Conservation (phyloP, 805 yeast species). For the Metschnikowia gelsemii region DNA sequence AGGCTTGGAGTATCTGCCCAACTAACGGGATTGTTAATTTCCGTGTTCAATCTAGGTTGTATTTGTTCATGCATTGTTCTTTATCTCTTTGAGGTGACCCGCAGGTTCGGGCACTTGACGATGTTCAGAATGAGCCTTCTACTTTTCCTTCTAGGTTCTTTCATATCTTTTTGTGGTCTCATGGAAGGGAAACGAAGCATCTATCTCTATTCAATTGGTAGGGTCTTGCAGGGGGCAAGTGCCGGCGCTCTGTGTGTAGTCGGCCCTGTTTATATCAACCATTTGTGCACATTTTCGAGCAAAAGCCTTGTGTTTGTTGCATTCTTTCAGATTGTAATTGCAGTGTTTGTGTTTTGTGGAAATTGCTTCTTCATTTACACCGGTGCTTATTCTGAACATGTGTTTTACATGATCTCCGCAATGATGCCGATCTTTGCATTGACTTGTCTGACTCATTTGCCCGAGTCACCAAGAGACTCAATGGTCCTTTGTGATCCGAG, state of each 20-base stretch:
- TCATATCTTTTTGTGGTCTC: slow-evolving; percentile 2
- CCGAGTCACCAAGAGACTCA: slow-evolving; percentile 9
- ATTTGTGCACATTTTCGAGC: slow-evolving; percentile 11
- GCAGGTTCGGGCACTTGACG: slow-evolving; percentile 8
- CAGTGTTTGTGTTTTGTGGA: slow-evolving; percentile 7
- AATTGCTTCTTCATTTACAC: slow-evolving; percentile 9
- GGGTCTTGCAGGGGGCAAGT: slow-evolving; percentile 9
- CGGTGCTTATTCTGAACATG: slow-evolving; percentile 7
- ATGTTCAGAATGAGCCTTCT: slow-evolving; percentile 5
- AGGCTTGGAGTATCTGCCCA: slow-evolving; percentile 8
- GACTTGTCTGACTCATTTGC: slow-evolving; percentile 6
- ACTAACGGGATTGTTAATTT: slow-evolving; percentile 6
- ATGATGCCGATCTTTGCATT: slow-evolving; percentile 5
- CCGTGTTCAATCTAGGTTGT: slow-evolving; percentile 13
- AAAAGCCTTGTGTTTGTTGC: slow-evolving; percentile 1
- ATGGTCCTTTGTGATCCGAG: slow-evolving; percentile 3
- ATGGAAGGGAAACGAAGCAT: slow-evolving; percentile 4
- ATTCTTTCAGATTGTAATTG: slow-evolving; percentile 4
- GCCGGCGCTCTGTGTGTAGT: slow-evolving; percentile 14
- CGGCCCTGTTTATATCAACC: slow-evolving; percentile 15
- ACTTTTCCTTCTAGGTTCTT: slow-evolving; percentile 5
- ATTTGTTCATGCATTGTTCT: slow-evolving; percentile 11
- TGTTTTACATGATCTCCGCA: slow-evolving; percentile 1
- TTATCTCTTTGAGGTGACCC: slow-evolving; percentile 1
- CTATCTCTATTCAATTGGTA: slow-evolving; percentile 5